Evolutionary conservation across 257 asterid species (phyloP).

Genomic region (Nicotiana knightiana): DNA sequence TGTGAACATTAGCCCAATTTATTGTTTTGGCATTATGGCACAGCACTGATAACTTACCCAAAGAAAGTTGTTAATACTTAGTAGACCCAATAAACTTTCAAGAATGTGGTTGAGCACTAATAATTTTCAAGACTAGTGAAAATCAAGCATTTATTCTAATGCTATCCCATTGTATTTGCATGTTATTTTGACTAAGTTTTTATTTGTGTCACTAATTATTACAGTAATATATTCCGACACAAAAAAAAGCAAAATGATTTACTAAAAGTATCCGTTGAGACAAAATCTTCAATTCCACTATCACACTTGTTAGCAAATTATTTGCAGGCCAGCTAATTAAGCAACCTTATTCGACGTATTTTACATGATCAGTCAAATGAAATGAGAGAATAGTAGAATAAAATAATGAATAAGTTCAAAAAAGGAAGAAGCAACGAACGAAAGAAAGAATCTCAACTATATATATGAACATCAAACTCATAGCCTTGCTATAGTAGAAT

Average conservation of each 20-base stretch:
- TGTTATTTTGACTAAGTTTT: neutral
- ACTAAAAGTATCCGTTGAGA: neutral
- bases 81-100: neutral
- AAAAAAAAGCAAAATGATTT: neutral
- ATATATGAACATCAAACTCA: neutral
- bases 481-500: neutral
- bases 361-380: neutral
- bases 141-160: neutral
- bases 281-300: neutral
- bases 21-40: neutral
- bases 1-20: neutral
- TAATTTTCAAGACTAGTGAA: neutral
- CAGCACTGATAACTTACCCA: neutral
- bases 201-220: neutral
- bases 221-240: neutral
- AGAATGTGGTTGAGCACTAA: neutral
- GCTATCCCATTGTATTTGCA: neutral
- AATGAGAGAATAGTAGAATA: neutral
- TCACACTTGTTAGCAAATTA: neutral
- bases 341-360: neutral
- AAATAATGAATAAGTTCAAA: neutral
- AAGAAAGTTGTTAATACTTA: neutral
- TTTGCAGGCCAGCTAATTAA: neutral
- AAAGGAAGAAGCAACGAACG: neutral
- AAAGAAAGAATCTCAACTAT: neutral